These are phyloP conservation scores for Pythium coloratum DNA, from an alignment of 352 stramenopile species.

Conservation along the genomic window DNA sequence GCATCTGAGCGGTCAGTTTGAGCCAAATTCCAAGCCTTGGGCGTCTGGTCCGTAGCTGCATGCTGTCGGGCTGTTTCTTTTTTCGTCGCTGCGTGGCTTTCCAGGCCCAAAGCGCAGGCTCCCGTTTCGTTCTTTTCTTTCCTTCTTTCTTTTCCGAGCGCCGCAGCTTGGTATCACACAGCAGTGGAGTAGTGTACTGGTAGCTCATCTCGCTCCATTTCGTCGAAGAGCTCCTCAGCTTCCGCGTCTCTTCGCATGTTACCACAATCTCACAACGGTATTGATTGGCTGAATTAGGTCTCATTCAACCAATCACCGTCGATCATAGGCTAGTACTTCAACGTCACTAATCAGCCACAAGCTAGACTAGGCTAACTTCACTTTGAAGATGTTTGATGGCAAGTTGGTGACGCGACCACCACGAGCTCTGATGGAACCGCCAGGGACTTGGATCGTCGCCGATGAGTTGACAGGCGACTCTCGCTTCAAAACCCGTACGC, in stretches of 20 bases:
- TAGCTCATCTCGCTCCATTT: background rate
- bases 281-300: conserved; percentile 5
- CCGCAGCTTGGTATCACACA: background rate
- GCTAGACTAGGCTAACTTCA: conserved; percentile 9
- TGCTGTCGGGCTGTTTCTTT: conserved; percentile 26
- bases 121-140: conserved; percentile 15
- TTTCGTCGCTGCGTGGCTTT: conserved; percentile 13
- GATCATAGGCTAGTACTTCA: background rate
- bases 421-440: background rate
- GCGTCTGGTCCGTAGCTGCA: conserved; percentile 8
- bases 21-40: background rate
- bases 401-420: conserved; percentile 5
- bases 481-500: conserved; percentile 7
- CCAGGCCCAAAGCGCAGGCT: background rate
- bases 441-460: conserved; percentile 22
- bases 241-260: background rate
- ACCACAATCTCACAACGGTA: background rate
- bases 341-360: background rate
- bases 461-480: background rate
- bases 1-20: conserved; percentile 21
- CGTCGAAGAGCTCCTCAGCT: background rate
- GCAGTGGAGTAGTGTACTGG: background rate
- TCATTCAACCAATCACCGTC: background rate
- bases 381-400: conserved; percentile 19
- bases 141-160: conserved; percentile 25